Percentiles rank a stretch among this genome's conserved stretches.
Conservation (phyloP, 371 early-diverging fungal species). For the Mortierella sp. region DNA sequence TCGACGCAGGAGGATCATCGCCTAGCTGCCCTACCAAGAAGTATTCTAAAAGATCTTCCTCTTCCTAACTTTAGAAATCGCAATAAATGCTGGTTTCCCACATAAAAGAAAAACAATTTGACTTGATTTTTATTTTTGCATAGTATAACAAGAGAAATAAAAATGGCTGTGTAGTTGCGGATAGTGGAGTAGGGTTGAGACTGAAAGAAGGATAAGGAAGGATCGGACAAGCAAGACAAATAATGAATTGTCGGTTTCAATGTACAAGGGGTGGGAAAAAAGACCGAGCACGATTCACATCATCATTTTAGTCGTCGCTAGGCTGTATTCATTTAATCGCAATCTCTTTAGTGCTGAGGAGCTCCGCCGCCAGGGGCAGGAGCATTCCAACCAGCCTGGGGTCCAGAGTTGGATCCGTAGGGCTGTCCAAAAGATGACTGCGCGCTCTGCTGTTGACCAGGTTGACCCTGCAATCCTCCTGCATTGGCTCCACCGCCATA, state of each 20-base stretch:
- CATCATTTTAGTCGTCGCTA: neutral
- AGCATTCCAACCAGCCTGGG: conserved; percentile 39
- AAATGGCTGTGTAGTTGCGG: too few relatives aligned
- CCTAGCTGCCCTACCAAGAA: conserved; percentile 73
- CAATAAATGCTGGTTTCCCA: neutral
- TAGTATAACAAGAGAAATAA: too few relatives aligned
- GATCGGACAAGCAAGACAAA: neutral
- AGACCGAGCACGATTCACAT: too few relatives aligned
- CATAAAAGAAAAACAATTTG: too few relatives aligned
- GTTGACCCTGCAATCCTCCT: conserved; percentile 34
- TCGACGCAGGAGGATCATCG: conserved; percentile 69
- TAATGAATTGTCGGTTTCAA: neutral
- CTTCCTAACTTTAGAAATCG: neutral
- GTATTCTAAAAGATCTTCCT: conserved; percentile 33
- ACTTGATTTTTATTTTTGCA: too few relatives aligned
- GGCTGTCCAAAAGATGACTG: conserved; percentile 27
- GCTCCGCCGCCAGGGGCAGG: conserved; percentile 27
- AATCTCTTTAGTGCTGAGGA: conserved; percentile 23
- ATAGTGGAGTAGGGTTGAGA: too few relatives aligned
- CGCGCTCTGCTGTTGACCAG: conserved; percentile 31
- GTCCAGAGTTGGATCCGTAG: conserved; percentile 24
- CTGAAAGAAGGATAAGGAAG: neutral
- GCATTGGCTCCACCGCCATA: conserved; percentile 26
- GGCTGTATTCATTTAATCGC: neutral
- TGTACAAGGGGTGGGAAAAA: neutral